Evolutionary conservation across 345 rosid genomes (phyloP).

Genomic region (Eutrema yunnanense): DNA sequence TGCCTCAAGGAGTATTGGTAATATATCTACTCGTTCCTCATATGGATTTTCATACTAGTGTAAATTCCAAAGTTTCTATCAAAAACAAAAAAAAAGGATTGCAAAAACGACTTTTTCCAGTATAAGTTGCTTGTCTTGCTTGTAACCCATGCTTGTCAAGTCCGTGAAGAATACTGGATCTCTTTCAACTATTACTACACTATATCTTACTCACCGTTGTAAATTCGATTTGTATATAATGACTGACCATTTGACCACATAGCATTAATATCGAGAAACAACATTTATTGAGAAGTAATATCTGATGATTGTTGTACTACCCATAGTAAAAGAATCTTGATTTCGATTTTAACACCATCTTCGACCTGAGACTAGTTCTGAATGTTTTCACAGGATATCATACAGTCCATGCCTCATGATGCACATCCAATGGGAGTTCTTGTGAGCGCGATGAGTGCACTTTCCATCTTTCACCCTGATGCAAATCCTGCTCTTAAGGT

Average conservation of each 20-base stretch:
- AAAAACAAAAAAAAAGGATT: neutral
- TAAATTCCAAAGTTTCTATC: neutral
- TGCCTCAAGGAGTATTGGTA: slow-evolving; percentile 90
- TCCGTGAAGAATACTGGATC: neutral
- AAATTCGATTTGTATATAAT: neutral
- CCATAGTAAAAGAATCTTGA: neutral
- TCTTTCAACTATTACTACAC: neutral
- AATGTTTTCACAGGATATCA: slow-evolving; percentile 61
- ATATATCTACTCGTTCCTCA: slow-evolving; percentile 3
- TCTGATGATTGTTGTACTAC: neutral
- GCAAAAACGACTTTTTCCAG: neutral
- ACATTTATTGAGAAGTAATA: neutral
- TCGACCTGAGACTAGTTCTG: neutral
- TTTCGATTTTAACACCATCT: neutral
- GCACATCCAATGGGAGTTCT: slow-evolving; percentile 92
- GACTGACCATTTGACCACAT: neutral
- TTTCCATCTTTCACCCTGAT: slow-evolving; percentile 89
- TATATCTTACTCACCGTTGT: neutral
- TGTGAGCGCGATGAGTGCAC: slow-evolving; percentile 87
- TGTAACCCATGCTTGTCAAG: neutral
- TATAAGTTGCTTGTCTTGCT: neutral
- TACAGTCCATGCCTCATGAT: slow-evolving; percentile 89
- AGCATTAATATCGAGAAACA: neutral
- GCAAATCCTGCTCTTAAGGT: slow-evolving; percentile 94
- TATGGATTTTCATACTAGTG: neutral